Conservation (phyloP, 768 basidiomycete genomes). For the Tulasnella calospora region DNA sequence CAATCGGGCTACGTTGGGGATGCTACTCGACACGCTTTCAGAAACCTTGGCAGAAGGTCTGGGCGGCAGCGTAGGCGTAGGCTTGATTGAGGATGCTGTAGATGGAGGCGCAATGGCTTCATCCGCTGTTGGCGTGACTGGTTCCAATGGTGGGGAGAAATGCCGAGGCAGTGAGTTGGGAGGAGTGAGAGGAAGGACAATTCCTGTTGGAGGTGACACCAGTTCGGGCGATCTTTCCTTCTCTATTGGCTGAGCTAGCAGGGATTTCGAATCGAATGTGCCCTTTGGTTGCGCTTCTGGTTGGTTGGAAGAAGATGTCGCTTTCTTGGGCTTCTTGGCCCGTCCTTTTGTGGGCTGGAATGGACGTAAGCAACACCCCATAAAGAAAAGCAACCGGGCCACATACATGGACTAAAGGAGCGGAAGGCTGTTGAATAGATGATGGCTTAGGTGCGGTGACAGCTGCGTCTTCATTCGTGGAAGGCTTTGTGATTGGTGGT, state of each 20-base stretch:
- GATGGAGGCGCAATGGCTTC: not conserved
- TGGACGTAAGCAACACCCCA: not conserved
- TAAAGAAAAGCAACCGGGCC: not conserved
- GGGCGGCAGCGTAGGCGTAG: not conserved
- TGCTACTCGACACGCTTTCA: not conserved
- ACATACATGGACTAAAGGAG: not conserved
- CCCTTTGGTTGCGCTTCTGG: not conserved
- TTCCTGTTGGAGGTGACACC: not conserved
- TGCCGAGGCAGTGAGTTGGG: not conserved
- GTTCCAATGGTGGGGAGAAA: not conserved
- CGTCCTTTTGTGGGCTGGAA: constrained; percentile 69
- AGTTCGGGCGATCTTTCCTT: not conserved
- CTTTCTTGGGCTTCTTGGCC: constrained; percentile 62
- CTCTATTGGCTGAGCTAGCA: not conserved
- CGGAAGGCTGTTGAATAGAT: not conserved
- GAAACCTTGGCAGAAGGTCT: not conserved
- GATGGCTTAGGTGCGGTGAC: not conserved
- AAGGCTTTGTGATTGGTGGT: not conserved
- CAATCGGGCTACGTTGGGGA: not conserved
- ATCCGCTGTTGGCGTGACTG: not conserved
- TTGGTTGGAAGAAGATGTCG: constrained; percentile 11
- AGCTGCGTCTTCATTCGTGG: not conserved
- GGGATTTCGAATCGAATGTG: not conserved
- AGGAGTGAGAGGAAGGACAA: not conserved
- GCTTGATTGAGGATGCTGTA: not conserved